Evolutionary conservation across 2,329 filamentous ascomycete genomes (phyloP).

Genomic region (Hypoxylon sp.): DNA sequence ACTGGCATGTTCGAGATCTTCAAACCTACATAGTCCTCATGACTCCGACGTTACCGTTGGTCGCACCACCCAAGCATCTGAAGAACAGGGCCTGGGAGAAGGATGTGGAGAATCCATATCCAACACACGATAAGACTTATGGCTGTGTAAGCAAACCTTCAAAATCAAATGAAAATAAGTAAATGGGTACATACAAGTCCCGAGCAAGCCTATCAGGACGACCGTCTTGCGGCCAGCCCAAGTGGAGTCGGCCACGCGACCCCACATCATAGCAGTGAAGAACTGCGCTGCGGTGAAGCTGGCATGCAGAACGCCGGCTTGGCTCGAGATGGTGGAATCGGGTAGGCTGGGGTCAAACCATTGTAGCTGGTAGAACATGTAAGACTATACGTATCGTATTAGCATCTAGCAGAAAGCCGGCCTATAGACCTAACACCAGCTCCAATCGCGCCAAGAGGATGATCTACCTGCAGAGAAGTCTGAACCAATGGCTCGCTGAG

Average conservation of each 20-base stretch:
- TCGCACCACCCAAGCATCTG: constrained; percentile 73
- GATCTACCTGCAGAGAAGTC: constrained; percentile 72
- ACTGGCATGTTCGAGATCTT: not conserved
- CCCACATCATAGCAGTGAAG: constrained; percentile 86
- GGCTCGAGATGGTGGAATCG: constrained; percentile 77
- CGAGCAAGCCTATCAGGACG: constrained; percentile 81
- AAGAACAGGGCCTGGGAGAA: constrained; percentile 75
- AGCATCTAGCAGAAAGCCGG: too few relatives aligned
- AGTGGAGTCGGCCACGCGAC: constrained; percentile 75
- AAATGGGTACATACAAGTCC: constrained; percentile 62
- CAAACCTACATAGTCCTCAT: constrained; percentile 75
- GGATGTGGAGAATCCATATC: constrained; percentile 78
- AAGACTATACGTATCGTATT: constrained; percentile 66
- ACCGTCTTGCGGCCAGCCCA: constrained; percentile 81
- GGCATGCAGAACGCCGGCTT: constrained; percentile 83
- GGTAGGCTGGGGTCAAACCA: constrained; percentile 74
- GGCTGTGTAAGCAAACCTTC: constrained; percentile 22
- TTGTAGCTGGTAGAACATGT: constrained; percentile 91
- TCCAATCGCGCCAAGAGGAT: not conserved
- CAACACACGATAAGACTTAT: constrained; percentile 70
- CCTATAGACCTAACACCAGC: not conserved
- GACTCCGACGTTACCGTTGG: constrained; percentile 83
- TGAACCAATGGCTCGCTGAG: constrained; percentile 87
- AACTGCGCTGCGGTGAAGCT: constrained; percentile 88
- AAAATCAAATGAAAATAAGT: not conserved